phyloP scores from a whole-genome alignment of 2,329 filamentous ascomycete species.

The Cercospora beticola region DNA sequence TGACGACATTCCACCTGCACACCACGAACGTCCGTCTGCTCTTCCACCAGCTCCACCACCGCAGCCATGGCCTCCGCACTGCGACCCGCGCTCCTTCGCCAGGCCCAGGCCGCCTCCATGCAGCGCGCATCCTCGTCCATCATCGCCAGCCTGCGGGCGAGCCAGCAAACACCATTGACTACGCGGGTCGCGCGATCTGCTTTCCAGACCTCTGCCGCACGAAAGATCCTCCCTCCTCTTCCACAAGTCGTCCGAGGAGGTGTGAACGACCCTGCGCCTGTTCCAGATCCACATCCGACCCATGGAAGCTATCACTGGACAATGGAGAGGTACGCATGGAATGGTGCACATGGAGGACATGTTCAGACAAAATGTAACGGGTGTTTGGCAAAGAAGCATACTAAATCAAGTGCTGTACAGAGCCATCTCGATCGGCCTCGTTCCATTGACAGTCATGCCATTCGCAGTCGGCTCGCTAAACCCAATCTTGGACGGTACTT shows the following conservation, averaged over 20 bases:
- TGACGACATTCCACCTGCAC: slow-evolving; percentile 7
- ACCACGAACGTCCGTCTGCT: background rate
- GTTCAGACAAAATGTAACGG: background rate
- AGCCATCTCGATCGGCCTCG: slow-evolving; percentile 72
- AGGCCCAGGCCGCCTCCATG: slow-evolving; percentile 43
- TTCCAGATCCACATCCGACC: slow-evolving; percentile 69
- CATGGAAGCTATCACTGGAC: slow-evolving; percentile 99
- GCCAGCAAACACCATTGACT: slow-evolving; percentile 39
- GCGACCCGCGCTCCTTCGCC: slow-evolving; percentile 52
- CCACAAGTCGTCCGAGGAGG: slow-evolving; percentile 55
- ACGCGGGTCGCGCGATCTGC: slow-evolving; percentile 59
- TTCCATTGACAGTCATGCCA: slow-evolving; percentile 84
- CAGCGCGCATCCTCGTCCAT: slow-evolving; percentile 42
- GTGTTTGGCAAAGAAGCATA: background rate
- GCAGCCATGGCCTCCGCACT: slow-evolving; percentile 54
- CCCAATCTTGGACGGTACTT: slow-evolving; percentile 79
- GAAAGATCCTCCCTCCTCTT: slow-evolving; percentile 75
- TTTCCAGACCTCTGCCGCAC: slow-evolving; percentile 81
- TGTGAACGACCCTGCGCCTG: slow-evolving; percentile 83
- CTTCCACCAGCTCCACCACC: slow-evolving; percentile 23
- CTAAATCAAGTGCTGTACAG: slow-evolving; percentile 44
- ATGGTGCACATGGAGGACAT: slow-evolving; percentile 48
- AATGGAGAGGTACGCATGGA: slow-evolving; percentile 74
- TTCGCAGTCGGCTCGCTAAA: slow-evolving; percentile 91
- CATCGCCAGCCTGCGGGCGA: slow-evolving; percentile 39